Percentiles rank a stretch among this genome's conserved stretches.
Evolutionary conservation across 345 rosid species (phyloP).

Genomic region (Eucalyptus pauciflora): DNA sequence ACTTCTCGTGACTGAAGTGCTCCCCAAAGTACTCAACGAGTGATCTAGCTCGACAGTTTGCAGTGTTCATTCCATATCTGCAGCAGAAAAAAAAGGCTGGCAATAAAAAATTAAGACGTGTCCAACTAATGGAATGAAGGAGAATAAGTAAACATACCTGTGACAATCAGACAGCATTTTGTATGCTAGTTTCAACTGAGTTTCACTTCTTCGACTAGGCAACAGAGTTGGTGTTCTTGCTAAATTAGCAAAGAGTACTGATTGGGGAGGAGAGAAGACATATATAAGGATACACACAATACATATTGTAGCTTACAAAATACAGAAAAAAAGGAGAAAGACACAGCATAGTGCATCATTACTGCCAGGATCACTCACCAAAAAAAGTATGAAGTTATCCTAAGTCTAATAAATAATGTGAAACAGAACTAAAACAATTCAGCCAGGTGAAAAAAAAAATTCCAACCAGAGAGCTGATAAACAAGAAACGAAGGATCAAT

Average conservation of each 20-base stretch:
- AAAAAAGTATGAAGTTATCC: neutral
- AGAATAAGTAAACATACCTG: constrained; percentile 25
- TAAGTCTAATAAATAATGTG: neutral
- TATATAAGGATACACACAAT: neutral
- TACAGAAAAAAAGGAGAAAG: neutral
- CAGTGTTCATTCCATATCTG: constrained; percentile 91
- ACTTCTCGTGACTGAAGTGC: constrained; percentile 43
- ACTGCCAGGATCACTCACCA: neutral
- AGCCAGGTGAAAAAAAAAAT: neutral
- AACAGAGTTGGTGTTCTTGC: constrained; percentile 61
- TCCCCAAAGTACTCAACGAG: constrained; percentile 85
- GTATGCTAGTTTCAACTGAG: constrained; percentile 57
- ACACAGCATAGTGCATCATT: neutral
- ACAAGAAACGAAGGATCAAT: neutral
- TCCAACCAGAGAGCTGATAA: neutral
- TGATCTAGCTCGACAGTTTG: constrained; percentile 63
- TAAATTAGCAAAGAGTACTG: constrained; percentile 71
- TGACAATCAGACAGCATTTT: constrained; percentile 75
- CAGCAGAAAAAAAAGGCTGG: neutral
- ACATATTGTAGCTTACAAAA: neutral
- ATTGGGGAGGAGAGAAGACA: neutral
- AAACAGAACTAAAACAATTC: neutral
- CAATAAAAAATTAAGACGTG: neutral
- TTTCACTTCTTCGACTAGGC: constrained; percentile 66
- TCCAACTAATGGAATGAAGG: neutral